Base-by-base conservation (phyloP, 352 stramenopile species). In the Pythium phragmiticola region DNA sequence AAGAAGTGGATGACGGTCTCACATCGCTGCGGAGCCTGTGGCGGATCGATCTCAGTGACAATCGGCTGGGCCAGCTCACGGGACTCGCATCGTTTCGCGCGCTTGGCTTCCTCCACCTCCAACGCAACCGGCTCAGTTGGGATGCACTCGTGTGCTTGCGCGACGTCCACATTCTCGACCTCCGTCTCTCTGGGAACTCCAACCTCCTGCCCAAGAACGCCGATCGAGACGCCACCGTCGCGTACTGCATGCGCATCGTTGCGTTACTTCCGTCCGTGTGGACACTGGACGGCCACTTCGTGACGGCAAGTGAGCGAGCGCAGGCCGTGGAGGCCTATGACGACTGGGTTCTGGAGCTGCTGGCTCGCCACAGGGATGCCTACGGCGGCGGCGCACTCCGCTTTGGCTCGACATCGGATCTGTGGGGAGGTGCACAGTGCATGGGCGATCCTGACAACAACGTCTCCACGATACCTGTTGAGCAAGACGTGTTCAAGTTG, bases 211-310 rank as follows among this genome's bases (percentile, higher is more conserved):
- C 66, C 36, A 53, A 55, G 2, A 23, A 36, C 42, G 34, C 33
- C 0, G 33, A 55, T 21, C 53, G 21, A 8, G n/a, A 23, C 7
- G 26, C 16, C 4, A 50, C 21, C 14, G 63, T 33, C 16, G 60
- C 73, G 50, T 84, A 83, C 52, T 72, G 75, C 0, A 79, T 75
- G 56, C 81, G 81, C 49, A 49, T 78, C 9, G 68, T 74, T 3
- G 80, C 82, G 1, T 21, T 89, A 8, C 61, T 91, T 39, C 75
- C 80, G 28, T 87, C 84, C 49, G 63, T 74, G 4, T 89, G 80
- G 82, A 72, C 77, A 4, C 52, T 91, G 2, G 78, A 89, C 50
- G 72, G 78, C 8, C 80, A 89, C 43, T 91, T 74, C 65, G 66
- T 91, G 46, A 68, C 76, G 11, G 62, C 67, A 12, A 7, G 21